Percentiles rank a stretch among this genome's conserved stretches.
Conservation (phyloP, 139 green algal genomes). For the Micractinium conductrix region DNA sequence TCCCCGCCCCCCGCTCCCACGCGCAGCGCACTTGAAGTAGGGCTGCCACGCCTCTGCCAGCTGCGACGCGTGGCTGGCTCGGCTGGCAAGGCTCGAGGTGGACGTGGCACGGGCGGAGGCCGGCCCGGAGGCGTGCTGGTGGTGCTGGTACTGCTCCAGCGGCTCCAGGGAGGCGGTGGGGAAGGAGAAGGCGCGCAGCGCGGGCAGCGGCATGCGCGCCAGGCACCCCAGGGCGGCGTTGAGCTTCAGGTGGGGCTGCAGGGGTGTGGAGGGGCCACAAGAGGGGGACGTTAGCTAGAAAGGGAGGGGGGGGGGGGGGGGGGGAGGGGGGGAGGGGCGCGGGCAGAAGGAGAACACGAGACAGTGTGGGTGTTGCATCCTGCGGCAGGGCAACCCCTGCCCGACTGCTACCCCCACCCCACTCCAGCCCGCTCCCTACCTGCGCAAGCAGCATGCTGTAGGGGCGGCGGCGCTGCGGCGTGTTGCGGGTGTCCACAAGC, state of each 20-base stretch:
- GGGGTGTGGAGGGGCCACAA: too few species aligned
- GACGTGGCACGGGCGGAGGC: constrained; percentile 6
- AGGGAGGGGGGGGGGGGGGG: not conserved
- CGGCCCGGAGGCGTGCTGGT: not conserved
- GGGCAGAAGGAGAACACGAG: too few species aligned
- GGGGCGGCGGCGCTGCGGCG: constrained; percentile 11
- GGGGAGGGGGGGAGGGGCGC: not conserved
- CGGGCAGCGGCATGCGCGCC: constrained; percentile 59
- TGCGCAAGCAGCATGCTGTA: constrained; percentile 56
- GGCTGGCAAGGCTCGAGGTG: constrained; percentile 27
- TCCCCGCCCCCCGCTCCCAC: not conserved
- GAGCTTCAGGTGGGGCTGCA: constrained; percentile 54
- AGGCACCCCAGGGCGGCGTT: constrained; percentile 63
- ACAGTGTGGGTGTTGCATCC: too few species aligned
- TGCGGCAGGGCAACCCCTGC: not conserved
- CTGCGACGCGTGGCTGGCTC: constrained; percentile 31
- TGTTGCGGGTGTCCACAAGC: constrained; percentile 17
- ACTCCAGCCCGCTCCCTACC: not conserved
- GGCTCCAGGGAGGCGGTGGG: not conserved
- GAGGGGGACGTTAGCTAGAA: too few species aligned
- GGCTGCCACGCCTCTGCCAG: constrained; percentile 54
- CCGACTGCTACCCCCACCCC: not conserved
- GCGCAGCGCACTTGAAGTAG: constrained; percentile 48
- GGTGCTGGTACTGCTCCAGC: not conserved
- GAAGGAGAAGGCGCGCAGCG: constrained; percentile 17